phyloP scores from a whole-genome alignment of 768 basidiomycete genomes.

The Trichaptum fuscoviolaceum region DNA sequence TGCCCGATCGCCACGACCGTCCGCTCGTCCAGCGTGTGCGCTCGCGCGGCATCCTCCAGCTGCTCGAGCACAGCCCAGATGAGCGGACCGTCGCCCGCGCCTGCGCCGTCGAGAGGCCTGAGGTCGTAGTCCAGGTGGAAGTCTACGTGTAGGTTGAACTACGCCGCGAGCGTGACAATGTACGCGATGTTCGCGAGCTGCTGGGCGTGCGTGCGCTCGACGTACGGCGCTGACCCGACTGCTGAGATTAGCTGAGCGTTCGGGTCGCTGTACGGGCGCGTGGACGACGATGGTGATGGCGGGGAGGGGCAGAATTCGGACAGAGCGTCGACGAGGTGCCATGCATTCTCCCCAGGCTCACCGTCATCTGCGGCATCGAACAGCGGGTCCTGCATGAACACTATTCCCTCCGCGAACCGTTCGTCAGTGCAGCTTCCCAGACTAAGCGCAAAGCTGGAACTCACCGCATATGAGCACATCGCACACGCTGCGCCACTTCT shows the following conservation, averaged over 20 bases:
- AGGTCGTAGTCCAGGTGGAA: constrained; percentile 70
- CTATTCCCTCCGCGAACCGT: constrained; percentile 23
- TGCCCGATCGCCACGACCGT: constrained; percentile 53
- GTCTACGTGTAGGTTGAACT: constrained; percentile 41
- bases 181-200: constrained; percentile 49
- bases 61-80: constrained; percentile 49
- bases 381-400: constrained; percentile 58
- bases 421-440: neutral
- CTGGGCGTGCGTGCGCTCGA: constrained; percentile 44
- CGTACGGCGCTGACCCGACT: constrained; percentile 65
- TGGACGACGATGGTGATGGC: too few species aligned
- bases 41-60: constrained; percentile 23
- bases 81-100: constrained; percentile 21
- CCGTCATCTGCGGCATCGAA: constrained; percentile 29
- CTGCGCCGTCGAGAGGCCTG: constrained; percentile 40
- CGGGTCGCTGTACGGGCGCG: neutral
- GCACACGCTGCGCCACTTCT: constrained; percentile 40
- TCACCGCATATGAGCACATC: constrained; percentile 56
- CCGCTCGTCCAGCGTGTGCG: constrained; percentile 18
- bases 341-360: constrained; percentile 39
- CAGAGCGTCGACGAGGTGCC: constrained; percentile 40
- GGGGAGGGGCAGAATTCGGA: neutral
- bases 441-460: too few species aligned
- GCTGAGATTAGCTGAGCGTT: constrained; percentile 37
- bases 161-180: constrained; percentile 43